These are phyloP conservation scores for Helenozyma rhizophorensis DNA, from an alignment of 805 yeast species.

Conservation along the genomic window DNA sequence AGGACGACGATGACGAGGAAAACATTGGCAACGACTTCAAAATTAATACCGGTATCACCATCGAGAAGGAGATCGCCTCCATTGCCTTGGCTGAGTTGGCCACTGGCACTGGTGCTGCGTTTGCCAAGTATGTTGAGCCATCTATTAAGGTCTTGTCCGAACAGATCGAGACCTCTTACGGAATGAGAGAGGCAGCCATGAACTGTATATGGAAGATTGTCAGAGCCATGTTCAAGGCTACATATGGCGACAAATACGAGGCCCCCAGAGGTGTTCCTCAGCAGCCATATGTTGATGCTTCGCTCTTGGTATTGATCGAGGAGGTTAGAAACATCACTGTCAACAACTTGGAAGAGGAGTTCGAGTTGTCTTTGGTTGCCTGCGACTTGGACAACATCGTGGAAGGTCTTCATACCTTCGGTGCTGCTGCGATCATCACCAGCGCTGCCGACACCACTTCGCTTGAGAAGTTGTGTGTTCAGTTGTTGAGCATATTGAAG, in stretches of 20 bases:
- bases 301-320: constrained; percentile 54
- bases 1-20: constrained; percentile 49
- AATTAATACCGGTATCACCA: constrained; percentile 91
- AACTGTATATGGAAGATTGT: constrained; percentile 79
- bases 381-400: constrained; percentile 70
- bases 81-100: constrained; percentile 88
- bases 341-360: constrained; percentile 67
- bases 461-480: constrained; percentile 66
- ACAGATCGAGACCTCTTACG: constrained; percentile 82
- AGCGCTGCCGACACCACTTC: constrained; percentile 45
- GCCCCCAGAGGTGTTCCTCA: constrained; percentile 64
- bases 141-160: constrained; percentile 59
- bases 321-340: constrained; percentile 66
- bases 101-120: constrained; percentile 75
- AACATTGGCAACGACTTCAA: constrained; percentile 69
- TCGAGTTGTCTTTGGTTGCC: constrained; percentile 77
- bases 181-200: constrained; percentile 85
- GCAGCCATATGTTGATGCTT: constrained; percentile 54
- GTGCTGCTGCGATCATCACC: constrained; percentile 68
- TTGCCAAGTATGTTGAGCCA: constrained; percentile 71
- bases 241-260: constrained; percentile 42
- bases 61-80: constrained; percentile 93
- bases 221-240: constrained; percentile 58
- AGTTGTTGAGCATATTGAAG: constrained; percentile 67
- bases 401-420: constrained; percentile 64